Evolutionary conservation across 805 yeast genomes (phyloP), one percentile per base, ranked within the genome.

Genomic region (Starmerella bacillaris): DNA sequence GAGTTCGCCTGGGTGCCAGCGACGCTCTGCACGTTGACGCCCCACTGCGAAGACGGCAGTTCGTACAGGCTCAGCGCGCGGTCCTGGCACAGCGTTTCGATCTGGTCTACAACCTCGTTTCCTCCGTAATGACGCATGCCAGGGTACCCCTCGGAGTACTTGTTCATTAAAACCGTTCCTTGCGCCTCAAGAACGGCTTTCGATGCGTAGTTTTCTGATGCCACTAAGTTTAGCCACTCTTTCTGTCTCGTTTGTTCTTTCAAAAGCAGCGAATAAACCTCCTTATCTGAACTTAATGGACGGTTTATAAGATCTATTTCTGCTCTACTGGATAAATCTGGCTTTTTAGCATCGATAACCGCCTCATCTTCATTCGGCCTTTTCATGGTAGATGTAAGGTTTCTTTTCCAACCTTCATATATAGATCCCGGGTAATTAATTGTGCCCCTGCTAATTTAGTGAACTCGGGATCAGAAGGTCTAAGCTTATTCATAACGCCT

Each of bases 51-150:
- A 26, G 84, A 64, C 51, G 74, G 70, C 41, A 86, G 64, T 43
- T 67, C 63, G 63, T 83, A 89, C 4, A 94, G 92, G 48, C 77
- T 73, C 43, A 89, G 65, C 31, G 98, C 98, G 60, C 98, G 75
- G 51, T 77, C 64, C 64, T 84, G 96, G 62, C 98, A 89, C 52
- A 89, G 63, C 19, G 69, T 58, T 63, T 89, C 98, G 56, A 84
- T 80, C 59, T 78, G 73, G 64, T 89, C 98, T 46, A 89, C 86
- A 60, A 75, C 75, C 65, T 86, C 92, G 59, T 89, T 89, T 56
- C 96, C 96, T 58, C 98, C 98, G 58, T 89, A 89, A 65, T 89
- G 92, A 59, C 98, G 74, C 47, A 89, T 94, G 46, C 96, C 96
- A 38, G 98, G 98, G 63, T 89, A 86, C 39, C 98, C 98, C 61